Conservation (phyloP, 2,329 filamentous ascomycete species). For the Leptoxyphium fumago region DNA sequence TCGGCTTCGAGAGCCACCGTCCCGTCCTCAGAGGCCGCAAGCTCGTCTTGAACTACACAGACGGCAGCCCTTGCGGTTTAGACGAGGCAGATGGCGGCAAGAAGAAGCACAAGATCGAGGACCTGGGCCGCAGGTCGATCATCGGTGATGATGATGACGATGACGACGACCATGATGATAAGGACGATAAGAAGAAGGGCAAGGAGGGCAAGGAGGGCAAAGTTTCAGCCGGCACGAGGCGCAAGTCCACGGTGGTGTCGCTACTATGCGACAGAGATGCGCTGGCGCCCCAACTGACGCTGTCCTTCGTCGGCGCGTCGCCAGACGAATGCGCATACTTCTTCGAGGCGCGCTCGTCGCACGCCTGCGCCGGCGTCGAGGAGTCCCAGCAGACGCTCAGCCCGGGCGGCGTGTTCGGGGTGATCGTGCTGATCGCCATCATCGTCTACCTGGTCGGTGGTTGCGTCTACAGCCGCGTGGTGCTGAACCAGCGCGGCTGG, state of each 20-base stretch:
- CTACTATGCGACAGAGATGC: slow-evolving; percentile 85
- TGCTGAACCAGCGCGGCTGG: slow-evolving; percentile 90
- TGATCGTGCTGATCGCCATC: slow-evolving; percentile 65
- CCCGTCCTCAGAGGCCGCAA: slow-evolving; percentile 51
- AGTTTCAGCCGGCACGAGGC: slow-evolving; percentile 43
- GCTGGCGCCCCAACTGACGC: slow-evolving; percentile 47
- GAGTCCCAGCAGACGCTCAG: slow-evolving; percentile 43
- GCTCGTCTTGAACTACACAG: slow-evolving; percentile 37
- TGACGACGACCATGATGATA: slow-evolving; percentile 14
- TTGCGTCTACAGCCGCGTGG: slow-evolving; percentile 87
- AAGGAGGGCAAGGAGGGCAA: slow-evolving; percentile 3
- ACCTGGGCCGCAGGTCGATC: slow-evolving; percentile 20
- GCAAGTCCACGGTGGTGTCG: slow-evolving; percentile 76
- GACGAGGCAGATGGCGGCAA: slow-evolving; percentile 11
- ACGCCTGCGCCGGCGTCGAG: slow-evolving; percentile 64
- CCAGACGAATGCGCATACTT: slow-evolving; percentile 89
- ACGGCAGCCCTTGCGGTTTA: slow-evolving; percentile 32
- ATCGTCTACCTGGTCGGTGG: slow-evolving; percentile 84
- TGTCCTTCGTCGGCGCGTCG: slow-evolving; percentile 69
- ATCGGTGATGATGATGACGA: slow-evolving; percentile 24
- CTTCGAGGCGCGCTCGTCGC: slow-evolving; percentile 77
- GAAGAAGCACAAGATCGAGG: slow-evolving; percentile 10
- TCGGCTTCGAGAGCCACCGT: slow-evolving; percentile 45
- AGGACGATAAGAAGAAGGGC: slow-evolving; percentile 11
- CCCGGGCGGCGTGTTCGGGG: slow-evolving; percentile 68